Evolutionary conservation across 345 rosid genomes (phyloP), one percentile per base, ranked within the genome.

Genomic region (Rhodomyrtus tomentosa): DNA sequence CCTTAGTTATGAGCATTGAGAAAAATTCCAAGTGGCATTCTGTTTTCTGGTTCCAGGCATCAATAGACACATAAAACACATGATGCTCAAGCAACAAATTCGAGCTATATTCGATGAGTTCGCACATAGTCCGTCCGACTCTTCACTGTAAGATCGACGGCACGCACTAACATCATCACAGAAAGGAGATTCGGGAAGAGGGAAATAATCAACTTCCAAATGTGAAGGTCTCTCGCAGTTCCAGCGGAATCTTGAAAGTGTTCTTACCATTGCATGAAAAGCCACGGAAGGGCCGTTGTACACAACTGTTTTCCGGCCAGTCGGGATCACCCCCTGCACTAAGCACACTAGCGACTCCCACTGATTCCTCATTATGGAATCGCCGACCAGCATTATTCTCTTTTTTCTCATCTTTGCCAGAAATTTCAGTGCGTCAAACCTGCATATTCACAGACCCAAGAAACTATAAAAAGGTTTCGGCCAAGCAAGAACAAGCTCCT

Each of bases 291-390:
- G 92, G 81, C 98, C 98, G 88, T 91, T 92, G 83, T 95, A 95
- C 40, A 91, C 83, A 32, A 96, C 91, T 80, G 85, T 93, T 90
- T 95, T 95, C 80, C 89, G 93, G 27, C 89, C 93, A 20, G 89
- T 92, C 49, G 98, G 98, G 83, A 96, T 84, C 53, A 95, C 98
- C 80, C 97, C 96, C 87, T 97, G 98, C 59, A 94, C 96, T 80
- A 97, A 91, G 84, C 99, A 97, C 82, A 94, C 98, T 50, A 97
- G 95, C 88, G 96, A 95, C 80, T 95, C 98, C 99, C 98, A 97
- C 40, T 97, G 99, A 91, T 97, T 97, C 89, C 99, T 94, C 98
- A 93, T 95, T 0, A 97, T 95, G 11, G 99, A 93, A 90, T 97
- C 99, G 79, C 99, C 99, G 29, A 97, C 96, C 74, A 97, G 86